A percentile compares a stretch with the other conserved stretches of the same genome.
Conservation (phyloP, 441 rosid genomes). For the Eutrema salsugineum region DNA sequence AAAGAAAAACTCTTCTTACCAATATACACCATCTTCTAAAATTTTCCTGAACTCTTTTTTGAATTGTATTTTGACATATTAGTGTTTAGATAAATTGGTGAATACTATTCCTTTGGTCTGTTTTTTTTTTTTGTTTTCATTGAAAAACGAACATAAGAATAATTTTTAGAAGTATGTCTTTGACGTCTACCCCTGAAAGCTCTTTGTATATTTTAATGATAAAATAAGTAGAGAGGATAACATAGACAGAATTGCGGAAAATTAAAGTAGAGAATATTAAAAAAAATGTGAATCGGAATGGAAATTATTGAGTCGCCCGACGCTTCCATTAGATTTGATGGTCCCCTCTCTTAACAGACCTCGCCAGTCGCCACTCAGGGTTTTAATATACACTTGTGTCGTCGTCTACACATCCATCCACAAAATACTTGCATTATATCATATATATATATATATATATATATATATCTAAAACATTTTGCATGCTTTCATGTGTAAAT, state of each 20-base stretch:
- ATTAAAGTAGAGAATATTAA: background rate
- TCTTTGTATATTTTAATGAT: background rate
- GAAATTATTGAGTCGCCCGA: slow-evolving; percentile 18
- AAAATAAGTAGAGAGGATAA: background rate
- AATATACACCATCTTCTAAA: background rate
- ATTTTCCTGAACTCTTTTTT: background rate
- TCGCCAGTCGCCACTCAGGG: background rate
- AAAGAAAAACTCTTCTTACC: background rate
- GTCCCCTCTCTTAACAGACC: slow-evolving; percentile 13
- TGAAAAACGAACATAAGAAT: background rate
- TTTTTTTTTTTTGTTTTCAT: background rate
- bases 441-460: no score
- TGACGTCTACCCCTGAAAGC: background rate
- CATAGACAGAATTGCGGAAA: background rate
- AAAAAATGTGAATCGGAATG: background rate
- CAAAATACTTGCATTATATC: no score
- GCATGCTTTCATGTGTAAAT: background rate
- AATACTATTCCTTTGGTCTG: background rate
- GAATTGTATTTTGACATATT: background rate
- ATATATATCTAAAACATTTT: background rate
- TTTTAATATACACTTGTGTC: background rate
- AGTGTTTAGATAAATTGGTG: background rate
- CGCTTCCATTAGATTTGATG: slow-evolving; percentile 27
- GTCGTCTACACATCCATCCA: no score
- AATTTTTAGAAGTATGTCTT: background rate